These are phyloP conservation scores for Arachis hypogaea DNA, from an alignment of 306 rosid species.

Conservation along the genomic window DNA sequence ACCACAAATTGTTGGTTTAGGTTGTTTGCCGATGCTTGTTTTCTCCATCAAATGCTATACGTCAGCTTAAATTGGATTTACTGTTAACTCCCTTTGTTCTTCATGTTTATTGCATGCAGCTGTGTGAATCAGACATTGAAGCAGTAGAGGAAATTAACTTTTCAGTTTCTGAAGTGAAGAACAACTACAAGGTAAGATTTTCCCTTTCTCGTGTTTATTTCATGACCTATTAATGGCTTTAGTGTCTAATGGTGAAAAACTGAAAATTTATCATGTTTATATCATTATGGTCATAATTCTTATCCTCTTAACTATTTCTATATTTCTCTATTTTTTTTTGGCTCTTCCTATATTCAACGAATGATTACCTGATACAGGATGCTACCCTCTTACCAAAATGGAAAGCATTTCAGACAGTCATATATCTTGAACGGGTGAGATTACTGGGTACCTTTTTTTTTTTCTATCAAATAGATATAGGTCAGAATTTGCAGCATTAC, in stretches of 20 bases:
- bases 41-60: slow-evolving; percentile 15
- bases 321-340: not conserved
- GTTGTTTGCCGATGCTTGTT: slow-evolving; percentile 2
- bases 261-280: not conserved
- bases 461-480: slow-evolving; percentile 14
- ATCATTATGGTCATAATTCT: slow-evolving; percentile 11
- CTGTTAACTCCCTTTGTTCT: slow-evolving; percentile 7
- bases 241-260: too few relatives aligned
- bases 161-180: slow-evolving; percentile 61
- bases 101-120: slow-evolving; percentile 48
- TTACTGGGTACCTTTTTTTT: not conserved
- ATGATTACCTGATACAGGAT: slow-evolving; percentile 60
- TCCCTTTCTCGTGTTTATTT: not conserved
- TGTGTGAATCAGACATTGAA: slow-evolving; percentile 39
- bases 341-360: slow-evolving; percentile 14
- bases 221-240: too few relatives aligned
- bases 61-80: not conserved
- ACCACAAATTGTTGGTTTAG: not conserved
- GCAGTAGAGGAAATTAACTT: slow-evolving; percentile 43
- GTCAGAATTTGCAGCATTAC: slow-evolving; percentile 10
- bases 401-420: slow-evolving; percentile 87
- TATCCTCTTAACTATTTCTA: slow-evolving; percentile 17
- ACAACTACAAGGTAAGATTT: slow-evolving; percentile 62
- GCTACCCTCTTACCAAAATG: slow-evolving; percentile 79
- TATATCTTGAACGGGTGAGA: slow-evolving; percentile 88